Evolutionary conservation across 2,329 filamentous ascomycete species (phyloP).

Genomic region (Monosporascus sp.): DNA sequence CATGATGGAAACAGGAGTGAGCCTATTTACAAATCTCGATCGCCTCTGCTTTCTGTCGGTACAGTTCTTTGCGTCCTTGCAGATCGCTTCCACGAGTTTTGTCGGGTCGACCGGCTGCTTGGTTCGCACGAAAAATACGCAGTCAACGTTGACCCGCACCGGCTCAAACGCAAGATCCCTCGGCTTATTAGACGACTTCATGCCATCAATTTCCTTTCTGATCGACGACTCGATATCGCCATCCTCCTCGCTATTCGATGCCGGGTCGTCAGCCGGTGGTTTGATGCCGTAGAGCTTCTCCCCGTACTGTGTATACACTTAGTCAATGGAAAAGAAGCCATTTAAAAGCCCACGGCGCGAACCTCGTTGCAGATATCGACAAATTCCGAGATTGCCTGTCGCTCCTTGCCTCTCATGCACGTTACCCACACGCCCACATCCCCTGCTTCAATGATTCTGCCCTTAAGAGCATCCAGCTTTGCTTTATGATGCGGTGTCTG

Average conservation of each 20-base stretch:
- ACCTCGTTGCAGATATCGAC: slow-evolving; percentile 62
- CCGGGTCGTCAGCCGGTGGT: slow-evolving; percentile 27
- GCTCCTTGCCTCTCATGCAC: slow-evolving; percentile 66
- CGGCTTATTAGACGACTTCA: slow-evolving; percentile 41
- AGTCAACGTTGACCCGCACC: slow-evolving; percentile 53
- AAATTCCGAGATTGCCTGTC: slow-evolving; percentile 63
- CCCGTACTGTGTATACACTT: slow-evolving; percentile 48
- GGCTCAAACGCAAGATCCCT: slow-evolving; percentile 46
- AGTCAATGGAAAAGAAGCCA: slow-evolving; percentile 5
- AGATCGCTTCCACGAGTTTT: slow-evolving; percentile 48
- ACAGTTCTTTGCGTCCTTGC: slow-evolving; percentile 44
- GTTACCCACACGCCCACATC: slow-evolving; percentile 75
- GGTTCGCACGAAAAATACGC: slow-evolving; percentile 58
- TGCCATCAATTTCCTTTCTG: slow-evolving; percentile 60
- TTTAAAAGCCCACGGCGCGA: slow-evolving; percentile 15
- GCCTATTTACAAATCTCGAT: slow-evolving; percentile 54
- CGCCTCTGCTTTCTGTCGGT: slow-evolving; percentile 37
- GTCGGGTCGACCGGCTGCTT: slow-evolving; percentile 50
- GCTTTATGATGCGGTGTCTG: slow-evolving; percentile 53
- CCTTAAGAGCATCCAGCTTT: slow-evolving; percentile 35
- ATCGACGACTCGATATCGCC: slow-evolving; percentile 71
- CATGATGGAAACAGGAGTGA: slow-evolving; percentile 43
- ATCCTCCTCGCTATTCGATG: slow-evolving; percentile 37
- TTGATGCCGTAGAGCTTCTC: slow-evolving; percentile 53
- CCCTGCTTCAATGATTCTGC: slow-evolving; percentile 53